Conservation (phyloP, 1,139 yeast genomes). For the Candida labiduridarum region DNA sequence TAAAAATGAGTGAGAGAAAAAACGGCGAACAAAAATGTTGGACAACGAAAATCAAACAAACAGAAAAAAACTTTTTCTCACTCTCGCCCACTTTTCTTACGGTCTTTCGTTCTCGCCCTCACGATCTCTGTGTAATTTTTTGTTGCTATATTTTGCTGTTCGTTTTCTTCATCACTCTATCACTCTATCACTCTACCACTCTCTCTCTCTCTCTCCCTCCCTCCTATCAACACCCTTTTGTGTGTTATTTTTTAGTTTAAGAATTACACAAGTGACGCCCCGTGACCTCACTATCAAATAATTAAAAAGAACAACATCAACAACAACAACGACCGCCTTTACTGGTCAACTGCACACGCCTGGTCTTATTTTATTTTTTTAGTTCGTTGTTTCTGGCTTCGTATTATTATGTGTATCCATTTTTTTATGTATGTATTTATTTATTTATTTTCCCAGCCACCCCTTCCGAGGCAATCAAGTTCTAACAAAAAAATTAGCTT, state of each 20-base stretch:
- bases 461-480: neutral
- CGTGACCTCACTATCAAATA: neutral
- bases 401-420: neutral
- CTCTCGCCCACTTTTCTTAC: neutral
- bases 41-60: slow-evolving; percentile 5
- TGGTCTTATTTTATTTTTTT: neutral
- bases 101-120: neutral
- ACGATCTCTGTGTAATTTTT: neutral
- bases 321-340: neutral
- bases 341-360: neutral
- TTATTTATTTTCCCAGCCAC: neutral
- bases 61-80: neutral
- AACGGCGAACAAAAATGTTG: slow-evolving; percentile 5
- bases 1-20: neutral
- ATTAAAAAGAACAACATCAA: neutral
- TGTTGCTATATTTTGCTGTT: no score
- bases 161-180: no score
- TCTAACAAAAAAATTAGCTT: no score
- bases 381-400: neutral
- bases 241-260: neutral
- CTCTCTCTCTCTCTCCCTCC: neutral
- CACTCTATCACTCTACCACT: no score
- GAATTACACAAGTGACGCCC: neutral
- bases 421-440: neutral
- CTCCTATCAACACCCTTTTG: neutral